Base-by-base conservation (phyloP, 2,329 filamentous ascomycete species). In the Clathrospora elynae region DNA sequence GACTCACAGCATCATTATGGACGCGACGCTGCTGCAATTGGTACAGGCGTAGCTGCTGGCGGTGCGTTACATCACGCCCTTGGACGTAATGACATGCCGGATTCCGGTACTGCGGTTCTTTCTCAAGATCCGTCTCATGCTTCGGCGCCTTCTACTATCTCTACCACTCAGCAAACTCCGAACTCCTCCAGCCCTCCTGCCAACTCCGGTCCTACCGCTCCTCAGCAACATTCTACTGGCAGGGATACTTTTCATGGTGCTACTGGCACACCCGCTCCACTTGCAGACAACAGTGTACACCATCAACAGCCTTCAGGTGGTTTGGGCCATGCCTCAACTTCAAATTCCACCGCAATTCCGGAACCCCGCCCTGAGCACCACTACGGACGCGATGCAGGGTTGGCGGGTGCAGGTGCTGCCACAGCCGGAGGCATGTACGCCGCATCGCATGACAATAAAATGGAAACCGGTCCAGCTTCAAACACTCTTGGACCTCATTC, bases 401-500 rank as follows among this genome's bases (percentile, higher is more conserved):
- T 64, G 4, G 54, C 24, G 5, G 59, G 59, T 14, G 53, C 51
- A 11, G 56, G 51, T 9, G 52, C 42, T 34, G 53, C 44, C 5
- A 30, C 53, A 7, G 50, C 49, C n/a, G 55, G 46, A 22, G 55
- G 47, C 2, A 35, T 50, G n/a, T 49, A 59, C 17, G 47, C 55
- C 30, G 33, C 44, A 1, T 55, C 55, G 11, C 48, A 42, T 28
- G 50, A 57, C 12, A 40, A 58, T 12, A 52, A 55, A 35, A 28
- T 45, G 8, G 42, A 60, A 11, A 51, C 50, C 30, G 59, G 57
- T 4, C 51, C 56, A 33, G 53, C 59, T 17, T 53, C 57, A 4
- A 49, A 28, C 7, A 62, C 56, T 6, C 50, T 57, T n/a, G 66
- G 66, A 6, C 63, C 65, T 14, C 66, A 70, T 35, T 51, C 56